Percentiles rank a stretch among this genome's conserved stretches.
These are phyloP conservation scores for Fagopyrum tataricum DNA, from an alignment of 148 eudicot species.

Conservation along the genomic window DNA sequence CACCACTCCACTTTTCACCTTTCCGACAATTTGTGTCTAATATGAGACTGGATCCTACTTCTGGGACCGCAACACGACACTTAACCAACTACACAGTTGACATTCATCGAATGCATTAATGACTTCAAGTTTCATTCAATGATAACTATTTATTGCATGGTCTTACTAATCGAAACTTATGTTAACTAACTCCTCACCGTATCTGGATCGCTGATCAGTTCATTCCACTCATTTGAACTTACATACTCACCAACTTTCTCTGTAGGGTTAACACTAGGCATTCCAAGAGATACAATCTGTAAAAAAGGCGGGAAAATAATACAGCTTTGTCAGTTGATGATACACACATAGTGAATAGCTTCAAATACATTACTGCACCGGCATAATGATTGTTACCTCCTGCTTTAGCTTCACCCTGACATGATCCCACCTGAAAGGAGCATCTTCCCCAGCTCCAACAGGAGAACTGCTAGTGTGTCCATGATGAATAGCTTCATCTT, in stretches of 20 bases:
- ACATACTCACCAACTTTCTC: constrained; percentile 91
- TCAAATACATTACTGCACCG: constrained; percentile 10
- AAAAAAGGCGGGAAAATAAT: not conserved
- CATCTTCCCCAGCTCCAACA: constrained; percentile 98
- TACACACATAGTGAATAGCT: not conserved
- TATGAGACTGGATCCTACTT: too few relatives aligned
- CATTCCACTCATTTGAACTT: constrained; percentile 78
- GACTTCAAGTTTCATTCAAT: not conserved
- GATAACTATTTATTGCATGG: not conserved
- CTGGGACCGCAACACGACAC: too few relatives aligned
- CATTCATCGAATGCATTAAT: too few relatives aligned
- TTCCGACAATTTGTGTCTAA: too few relatives aligned
- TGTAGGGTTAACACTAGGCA: constrained; percentile 81
- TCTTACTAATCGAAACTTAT: not conserved
- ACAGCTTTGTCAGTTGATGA: not conserved
- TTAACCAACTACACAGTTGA: too few relatives aligned
- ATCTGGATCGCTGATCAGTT: constrained; percentile 71
- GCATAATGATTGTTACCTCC: constrained; percentile 44
- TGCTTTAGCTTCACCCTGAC: constrained; percentile 94
- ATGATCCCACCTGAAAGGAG: constrained; percentile 98
- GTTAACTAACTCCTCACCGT: constrained; percentile 40
- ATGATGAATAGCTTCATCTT: constrained; percentile 96
- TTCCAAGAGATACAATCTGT: constrained; percentile 95
- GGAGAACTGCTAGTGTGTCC: constrained; percentile 90
- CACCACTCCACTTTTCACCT: too few relatives aligned